phyloP scores from a whole-genome alignment of 2,329 filamentous ascomycete genomes.

The Teratosphaeria viscida region DNA sequence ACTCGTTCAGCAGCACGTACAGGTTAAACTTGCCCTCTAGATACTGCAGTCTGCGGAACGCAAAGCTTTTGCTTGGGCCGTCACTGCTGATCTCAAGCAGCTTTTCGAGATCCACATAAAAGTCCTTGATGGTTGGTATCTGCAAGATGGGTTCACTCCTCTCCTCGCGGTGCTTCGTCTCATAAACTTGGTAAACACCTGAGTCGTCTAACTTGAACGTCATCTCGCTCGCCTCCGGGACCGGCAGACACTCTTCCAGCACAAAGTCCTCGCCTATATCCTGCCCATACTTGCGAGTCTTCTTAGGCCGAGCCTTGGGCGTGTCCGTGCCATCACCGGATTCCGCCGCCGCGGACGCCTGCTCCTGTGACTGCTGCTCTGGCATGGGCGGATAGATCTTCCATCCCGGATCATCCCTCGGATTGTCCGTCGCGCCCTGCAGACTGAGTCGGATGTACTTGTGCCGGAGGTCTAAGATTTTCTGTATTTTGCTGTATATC shows the following conservation, averaged over 20 bases:
- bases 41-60: constrained; percentile 87
- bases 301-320: constrained; percentile 16
- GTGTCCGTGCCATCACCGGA: constrained; percentile 9
- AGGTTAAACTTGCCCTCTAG: constrained; percentile 95
- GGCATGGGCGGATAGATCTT: constrained; percentile 84
- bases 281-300: constrained; percentile 71
- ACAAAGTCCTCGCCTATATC: constrained; percentile 90
- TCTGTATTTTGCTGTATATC: constrained; percentile 86
- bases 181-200: constrained; percentile 88
- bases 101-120: constrained; percentile 86
- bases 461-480: constrained; percentile 74
- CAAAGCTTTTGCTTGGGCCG: constrained; percentile 92
- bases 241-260: constrained; percentile 63
- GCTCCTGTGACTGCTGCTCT: constrained; percentile 70
- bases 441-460: constrained; percentile 82
- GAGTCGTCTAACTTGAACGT: constrained; percentile 69
- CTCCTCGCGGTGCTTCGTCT: constrained; percentile 52
- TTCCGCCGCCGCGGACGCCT: constrained; percentile 13
- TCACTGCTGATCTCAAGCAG: constrained; percentile 86
- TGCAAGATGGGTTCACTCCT: constrained; percentile 60
- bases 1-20: constrained; percentile 87
- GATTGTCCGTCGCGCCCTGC: constrained; percentile 74
- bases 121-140: constrained; percentile 89
- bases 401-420: constrained; percentile 75
- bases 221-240: constrained; percentile 61